Percentiles rank a stretch among this genome's conserved stretches.
Conservation (phyloP, 116 monocot genomes). For the Zostera marina region DNA sequence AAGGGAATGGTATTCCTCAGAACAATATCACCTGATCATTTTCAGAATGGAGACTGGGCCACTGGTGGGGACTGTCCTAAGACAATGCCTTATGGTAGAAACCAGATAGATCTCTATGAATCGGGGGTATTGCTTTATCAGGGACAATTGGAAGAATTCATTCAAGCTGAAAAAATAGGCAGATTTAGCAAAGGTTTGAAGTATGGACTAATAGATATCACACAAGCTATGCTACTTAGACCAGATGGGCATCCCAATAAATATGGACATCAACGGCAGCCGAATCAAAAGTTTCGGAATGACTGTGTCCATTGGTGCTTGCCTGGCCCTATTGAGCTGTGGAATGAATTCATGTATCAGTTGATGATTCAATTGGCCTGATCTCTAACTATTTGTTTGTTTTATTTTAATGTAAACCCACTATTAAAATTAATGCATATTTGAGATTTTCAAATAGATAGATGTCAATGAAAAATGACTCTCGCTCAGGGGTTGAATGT, state of each 20-base stretch:
- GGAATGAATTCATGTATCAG: slow-evolving; percentile 37
- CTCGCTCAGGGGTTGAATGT: too few species aligned
- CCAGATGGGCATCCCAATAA: slow-evolving; percentile 35
- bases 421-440: too few species aligned
- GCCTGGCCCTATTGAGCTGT: slow-evolving; percentile 45
- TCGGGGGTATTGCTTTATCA: slow-evolving; percentile 12
- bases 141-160: slow-evolving; percentile 29
- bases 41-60: slow-evolving; percentile 45
- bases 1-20: slow-evolving; percentile 22
- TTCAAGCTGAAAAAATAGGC: slow-evolving; percentile 8
- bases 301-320: slow-evolving; percentile 56
- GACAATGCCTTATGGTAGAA: slow-evolving; percentile 12
- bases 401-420: neutral
- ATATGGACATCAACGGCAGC: slow-evolving; percentile 15
- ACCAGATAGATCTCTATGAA: slow-evolving; percentile 10
- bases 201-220: slow-evolving; percentile 20
- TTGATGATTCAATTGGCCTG: neutral
- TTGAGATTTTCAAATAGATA: too few species aligned
- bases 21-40: slow-evolving; percentile 37
- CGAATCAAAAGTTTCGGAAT: neutral
- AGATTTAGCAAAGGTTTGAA: slow-evolving; percentile 11
- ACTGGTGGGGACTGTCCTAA: slow-evolving; percentile 40
- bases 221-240: slow-evolving; percentile 26
- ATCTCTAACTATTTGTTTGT: neutral
- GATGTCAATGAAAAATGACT: too few species aligned